phyloP scores from a whole-genome alignment of 2,329 filamentous ascomycete species.

The Colletotrichum abscissum region DNA sequence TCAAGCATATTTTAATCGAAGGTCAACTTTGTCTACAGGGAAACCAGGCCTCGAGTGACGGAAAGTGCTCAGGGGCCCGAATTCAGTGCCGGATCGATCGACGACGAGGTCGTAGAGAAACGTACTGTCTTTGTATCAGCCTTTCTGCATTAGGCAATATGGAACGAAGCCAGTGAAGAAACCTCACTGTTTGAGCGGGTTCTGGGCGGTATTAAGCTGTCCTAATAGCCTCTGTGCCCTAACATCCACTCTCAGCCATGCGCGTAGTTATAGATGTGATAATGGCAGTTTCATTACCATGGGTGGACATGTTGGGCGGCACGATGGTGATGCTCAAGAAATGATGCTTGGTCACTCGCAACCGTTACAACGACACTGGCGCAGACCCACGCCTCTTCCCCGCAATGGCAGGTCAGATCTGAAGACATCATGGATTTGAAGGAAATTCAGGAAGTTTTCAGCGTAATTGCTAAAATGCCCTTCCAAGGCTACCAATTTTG shows the following conservation, averaged over 20 bases:
- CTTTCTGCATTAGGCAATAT: background rate
- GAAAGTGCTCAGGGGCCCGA: background rate
- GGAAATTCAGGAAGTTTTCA: background rate
- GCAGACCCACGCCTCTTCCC: background rate
- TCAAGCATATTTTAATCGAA: no score
- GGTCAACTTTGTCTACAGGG: no score
- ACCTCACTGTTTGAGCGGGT: no score
- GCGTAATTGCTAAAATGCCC: background rate
- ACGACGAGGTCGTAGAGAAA: background rate
- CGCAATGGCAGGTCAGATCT: background rate
- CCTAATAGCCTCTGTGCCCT: background rate
- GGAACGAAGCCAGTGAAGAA: no score
- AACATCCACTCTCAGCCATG: background rate
- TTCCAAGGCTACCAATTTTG: background rate
- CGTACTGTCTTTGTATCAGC: background rate
- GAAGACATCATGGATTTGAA: background rate
- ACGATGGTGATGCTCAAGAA: background rate
- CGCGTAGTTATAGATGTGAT: background rate
- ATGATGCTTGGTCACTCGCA: background rate
- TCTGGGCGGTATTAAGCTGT: background rate
- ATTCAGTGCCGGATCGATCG: background rate
- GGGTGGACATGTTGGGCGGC: no score
- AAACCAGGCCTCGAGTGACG: no score
- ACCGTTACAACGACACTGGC: background rate
- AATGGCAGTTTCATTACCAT: no score